Evolutionary conservation across 139 green algal genomes (phyloP).

Genomic region (Closterium sp.): DNA sequence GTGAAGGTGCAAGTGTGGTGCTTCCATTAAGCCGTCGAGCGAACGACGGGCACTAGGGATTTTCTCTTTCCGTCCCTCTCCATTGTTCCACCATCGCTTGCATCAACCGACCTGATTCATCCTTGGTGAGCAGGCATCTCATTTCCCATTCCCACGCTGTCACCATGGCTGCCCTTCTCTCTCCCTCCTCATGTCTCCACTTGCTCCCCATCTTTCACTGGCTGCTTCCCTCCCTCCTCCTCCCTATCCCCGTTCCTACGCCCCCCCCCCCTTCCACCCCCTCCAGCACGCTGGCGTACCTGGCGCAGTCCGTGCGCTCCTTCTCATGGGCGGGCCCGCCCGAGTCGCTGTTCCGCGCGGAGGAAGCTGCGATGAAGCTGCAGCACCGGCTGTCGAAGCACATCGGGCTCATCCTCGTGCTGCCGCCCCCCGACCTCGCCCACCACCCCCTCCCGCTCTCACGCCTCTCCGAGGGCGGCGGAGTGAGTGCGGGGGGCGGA

Average conservation of each 20-base stretch:
- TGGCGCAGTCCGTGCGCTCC: neutral
- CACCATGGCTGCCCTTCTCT: neutral
- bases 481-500: neutral
- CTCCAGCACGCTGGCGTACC: too few relatives aligned
- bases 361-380: slow-evolving; percentile 34
- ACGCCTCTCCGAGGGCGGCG: neutral
- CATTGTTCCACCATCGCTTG: too few relatives aligned
- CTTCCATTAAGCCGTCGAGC: too few relatives aligned
- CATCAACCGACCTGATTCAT: too few relatives aligned
- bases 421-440: neutral
- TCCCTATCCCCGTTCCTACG: too few relatives aligned
- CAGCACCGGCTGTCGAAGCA: slow-evolving; percentile 27
- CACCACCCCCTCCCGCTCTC: neutral
- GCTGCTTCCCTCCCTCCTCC: too few relatives aligned
- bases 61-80: too few relatives aligned
- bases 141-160: too few relatives aligned
- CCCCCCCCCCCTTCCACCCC: too few relatives aligned
- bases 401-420: neutral
- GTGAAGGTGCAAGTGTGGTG: too few relatives aligned
- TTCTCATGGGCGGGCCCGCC: neutral
- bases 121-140: too few relatives aligned
- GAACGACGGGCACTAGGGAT: too few relatives aligned
- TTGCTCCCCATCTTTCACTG: neutral
- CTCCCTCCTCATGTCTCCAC: neutral
- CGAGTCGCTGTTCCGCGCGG: neutral